These are phyloP conservation scores for Colletotrichum shisoi DNA, from an alignment of 2,329 filamentous ascomycete genomes.

Conservation along the genomic window DNA sequence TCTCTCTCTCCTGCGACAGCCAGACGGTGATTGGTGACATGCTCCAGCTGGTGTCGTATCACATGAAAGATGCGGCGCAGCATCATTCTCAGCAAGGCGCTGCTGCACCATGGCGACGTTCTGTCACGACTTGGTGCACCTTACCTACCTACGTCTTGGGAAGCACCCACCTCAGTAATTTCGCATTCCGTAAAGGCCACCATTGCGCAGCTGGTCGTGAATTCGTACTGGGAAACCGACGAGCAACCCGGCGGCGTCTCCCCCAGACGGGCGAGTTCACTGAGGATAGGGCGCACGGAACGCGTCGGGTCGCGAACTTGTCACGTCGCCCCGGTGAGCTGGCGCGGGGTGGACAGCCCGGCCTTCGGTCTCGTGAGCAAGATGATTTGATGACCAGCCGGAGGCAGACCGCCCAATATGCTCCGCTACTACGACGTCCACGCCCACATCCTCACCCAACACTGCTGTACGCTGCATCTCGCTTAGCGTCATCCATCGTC, in stretches of 20 bases:
- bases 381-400: background rate
- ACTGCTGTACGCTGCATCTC: background rate
- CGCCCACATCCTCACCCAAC: too few species aligned
- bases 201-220: background rate
- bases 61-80: background rate
- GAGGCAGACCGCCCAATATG: background rate
- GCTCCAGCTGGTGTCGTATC: background rate
- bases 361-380: background rate
- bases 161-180: background rate
- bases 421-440: background rate
- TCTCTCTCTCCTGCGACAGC: background rate
- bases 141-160: too few species aligned
- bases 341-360: background rate
- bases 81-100: background rate
- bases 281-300: constrained; percentile 25
- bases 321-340: background rate
- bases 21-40: background rate
- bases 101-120: background rate
- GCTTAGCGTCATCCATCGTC: background rate
- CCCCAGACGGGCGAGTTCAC: background rate
- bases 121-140: too few species aligned
- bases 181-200: background rate
- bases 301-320: constrained; percentile 21
- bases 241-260: background rate
- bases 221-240: background rate